A percentile compares a stretch with the other conserved stretches of the same genome.
These are phyloP conservation scores for Didymella sp. DNA, from an alignment of 2,329 filamentous ascomycete genomes.

Conservation along the genomic window DNA sequence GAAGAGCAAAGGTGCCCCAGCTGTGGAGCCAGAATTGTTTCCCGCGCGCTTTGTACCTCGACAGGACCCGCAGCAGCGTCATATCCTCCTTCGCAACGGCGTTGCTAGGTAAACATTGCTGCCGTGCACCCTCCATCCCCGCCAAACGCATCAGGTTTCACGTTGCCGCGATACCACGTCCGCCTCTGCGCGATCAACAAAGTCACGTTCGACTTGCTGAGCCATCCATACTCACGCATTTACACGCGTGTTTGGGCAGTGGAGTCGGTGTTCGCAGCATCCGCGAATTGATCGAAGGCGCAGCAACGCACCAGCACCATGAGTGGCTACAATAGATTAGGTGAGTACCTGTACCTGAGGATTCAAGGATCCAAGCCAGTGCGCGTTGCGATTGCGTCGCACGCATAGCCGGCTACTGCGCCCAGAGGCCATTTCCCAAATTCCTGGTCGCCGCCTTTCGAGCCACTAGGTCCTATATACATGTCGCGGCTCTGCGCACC, in stretches of 20 bases:
- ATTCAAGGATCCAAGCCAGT: conserved; percentile 13
- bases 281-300: conserved; percentile 31
- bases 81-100: conserved; percentile 23
- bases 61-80: conserved; percentile 17
- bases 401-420: conserved; percentile 20
- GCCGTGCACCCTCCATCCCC: conserved; percentile 27
- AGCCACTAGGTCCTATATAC: conserved; percentile 11
- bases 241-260: conserved; percentile 25
- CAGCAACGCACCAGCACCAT: conserved; percentile 35
- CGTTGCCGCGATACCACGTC: conserved; percentile 27
- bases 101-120: conserved; percentile 44
- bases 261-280: conserved; percentile 27
- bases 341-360: conserved; percentile 36
- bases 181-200: conserved; percentile 31
- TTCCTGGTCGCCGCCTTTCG: conserved; percentile 13
- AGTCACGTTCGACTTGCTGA: conserved; percentile 24
- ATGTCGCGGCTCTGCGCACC: conserved; percentile 11
- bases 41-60: conserved; percentile 2
- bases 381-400: conserved; percentile 21
- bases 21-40: conserved; percentile 10
- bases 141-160: conserved; percentile 44
- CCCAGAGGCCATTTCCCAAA: conserved; percentile 21
- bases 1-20: conserved; percentile 14
- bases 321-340: conserved; percentile 48
- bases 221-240: conserved; percentile 17